Evolutionary conservation across 2,329 filamentous ascomycete genomes (phyloP), one percentile per base, ranked within the genome.

Genomic region (Davidsoniella neocaledoniae): DNA sequence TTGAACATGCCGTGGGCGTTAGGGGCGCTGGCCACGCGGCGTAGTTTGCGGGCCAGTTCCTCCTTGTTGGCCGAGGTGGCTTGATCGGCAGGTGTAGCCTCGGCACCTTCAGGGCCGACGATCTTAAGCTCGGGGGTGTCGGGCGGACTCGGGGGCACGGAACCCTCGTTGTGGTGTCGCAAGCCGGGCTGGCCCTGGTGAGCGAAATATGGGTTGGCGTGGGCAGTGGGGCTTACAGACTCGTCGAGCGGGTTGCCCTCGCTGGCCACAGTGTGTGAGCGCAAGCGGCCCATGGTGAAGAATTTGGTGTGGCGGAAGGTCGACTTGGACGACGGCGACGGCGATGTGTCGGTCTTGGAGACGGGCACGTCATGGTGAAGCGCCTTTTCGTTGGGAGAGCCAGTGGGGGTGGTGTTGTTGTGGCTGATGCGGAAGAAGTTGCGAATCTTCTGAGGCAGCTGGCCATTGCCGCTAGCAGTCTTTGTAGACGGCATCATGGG

Each of bases 131-230:
- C 78, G 17, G 90, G 88, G 1, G 87, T 94, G 63, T 94, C 87
- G 42, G 90, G 86, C 26, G 91, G 90, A 54, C 88, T 94, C 10
- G 87, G 86, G 12, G 91, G 88, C 36, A 94, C 84, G 56, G 87
- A 95, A 60, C 82, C 85, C 57, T 91, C 86, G 64, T 96, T 94
- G 68, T 93, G 87, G 68, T 98, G 91, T 61, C 90, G 82, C 58
- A 96, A 71, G 56, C 86, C 85, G 3, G 91, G 91, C 58, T 87
- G 87, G 51, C 91, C 91, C 67, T 98, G 91, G 63, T 96, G 91
- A 57, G 81, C 84, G 65, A 96, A 98, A 67, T 98, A 98, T 16
- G 91, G 91, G 63, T 98, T 98, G 56, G 87, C 90, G 61, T 90
- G 80, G 47, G 88, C 90, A 4, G 87, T 96, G 23, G 91, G 91